These are phyloP conservation scores for Hypericum androsaemum DNA, from an alignment of 345 rosid species.

Conservation along the genomic window DNA sequence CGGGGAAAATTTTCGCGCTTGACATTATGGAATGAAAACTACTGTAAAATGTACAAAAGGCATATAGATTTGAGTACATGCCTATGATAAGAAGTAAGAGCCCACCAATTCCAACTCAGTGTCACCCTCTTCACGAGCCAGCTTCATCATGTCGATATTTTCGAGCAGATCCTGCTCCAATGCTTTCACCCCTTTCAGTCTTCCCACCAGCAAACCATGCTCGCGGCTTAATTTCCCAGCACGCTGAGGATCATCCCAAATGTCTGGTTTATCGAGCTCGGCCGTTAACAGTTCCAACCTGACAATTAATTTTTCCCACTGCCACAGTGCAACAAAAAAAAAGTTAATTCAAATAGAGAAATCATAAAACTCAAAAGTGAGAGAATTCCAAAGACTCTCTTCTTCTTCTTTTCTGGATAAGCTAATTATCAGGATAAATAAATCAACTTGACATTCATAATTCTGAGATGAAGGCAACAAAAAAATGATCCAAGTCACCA, in stretches of 20 bases:
- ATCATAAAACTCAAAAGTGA: neutral
- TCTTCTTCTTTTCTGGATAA: no score
- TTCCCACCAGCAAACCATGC: slow-evolving; percentile 63
- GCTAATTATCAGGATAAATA: no score
- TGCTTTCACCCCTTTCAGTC: slow-evolving; percentile 61
- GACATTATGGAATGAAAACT: no score
- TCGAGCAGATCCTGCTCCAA: slow-evolving; percentile 81
- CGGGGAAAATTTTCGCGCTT: neutral
- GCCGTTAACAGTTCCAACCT: slow-evolving; percentile 50
- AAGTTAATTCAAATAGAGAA: slow-evolving; percentile 1
- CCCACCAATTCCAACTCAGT: slow-evolving; percentile 91
- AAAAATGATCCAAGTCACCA: neutral
- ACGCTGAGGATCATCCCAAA: slow-evolving; percentile 81
- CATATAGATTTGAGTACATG: slow-evolving; percentile 34
- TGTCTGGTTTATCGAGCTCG: slow-evolving; percentile 60
- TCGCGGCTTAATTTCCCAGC: slow-evolving; percentile 88
- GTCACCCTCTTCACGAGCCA: slow-evolving; percentile 83
- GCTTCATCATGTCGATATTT: slow-evolving; percentile 89
- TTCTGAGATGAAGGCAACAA: neutral
- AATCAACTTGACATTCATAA: neutral
- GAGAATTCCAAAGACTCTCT: neutral
- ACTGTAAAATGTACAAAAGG: slow-evolving; percentile 12
- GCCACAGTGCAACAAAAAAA: slow-evolving; percentile 15
- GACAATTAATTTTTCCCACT: slow-evolving; percentile 75
- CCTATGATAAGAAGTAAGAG: slow-evolving; percentile 53